phyloP scores from a whole-genome alignment of 345 rosid species.

The Salix exigua region DNA sequence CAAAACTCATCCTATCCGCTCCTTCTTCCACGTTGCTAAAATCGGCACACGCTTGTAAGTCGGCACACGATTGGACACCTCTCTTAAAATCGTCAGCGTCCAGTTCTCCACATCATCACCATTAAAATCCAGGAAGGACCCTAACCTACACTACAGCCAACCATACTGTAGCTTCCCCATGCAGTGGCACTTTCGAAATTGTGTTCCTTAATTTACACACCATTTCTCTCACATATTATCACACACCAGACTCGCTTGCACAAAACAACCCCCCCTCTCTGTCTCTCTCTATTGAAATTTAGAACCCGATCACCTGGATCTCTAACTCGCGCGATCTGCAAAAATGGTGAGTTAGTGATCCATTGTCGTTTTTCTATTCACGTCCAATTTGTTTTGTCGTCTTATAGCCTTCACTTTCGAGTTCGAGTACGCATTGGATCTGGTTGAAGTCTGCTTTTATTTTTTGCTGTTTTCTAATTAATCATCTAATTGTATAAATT shows the following conservation, averaged over 20 bases:
- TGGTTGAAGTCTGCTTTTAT: conserved; percentile 16
- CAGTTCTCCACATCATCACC: neutral
- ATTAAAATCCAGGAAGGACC: neutral
- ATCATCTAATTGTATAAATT: neutral
- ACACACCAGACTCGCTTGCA: neutral
- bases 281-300: neutral
- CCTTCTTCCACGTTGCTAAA: neutral
- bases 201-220: neutral
- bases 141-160: neutral
- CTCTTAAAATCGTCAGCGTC: neutral
- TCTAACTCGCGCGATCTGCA: conserved; percentile 17
- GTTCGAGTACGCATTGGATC: conserved; percentile 14
- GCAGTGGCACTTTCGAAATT: neutral
- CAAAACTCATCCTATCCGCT: neutral
- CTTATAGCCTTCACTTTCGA: neutral
- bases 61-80: neutral
- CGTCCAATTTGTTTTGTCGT: neutral
- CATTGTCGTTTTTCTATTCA: neutral
- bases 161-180: neutral
- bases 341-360: conserved; percentile 30
- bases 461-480: neutral
- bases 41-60: neutral
- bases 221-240: neutral
- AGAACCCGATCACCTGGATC: conserved; percentile 16
- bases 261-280: neutral